Evolutionary conservation across 2,329 filamentous ascomycete genomes (phyloP), one percentile per base, ranked within the genome.

Genomic region (Xylariaceae sp.): DNA sequence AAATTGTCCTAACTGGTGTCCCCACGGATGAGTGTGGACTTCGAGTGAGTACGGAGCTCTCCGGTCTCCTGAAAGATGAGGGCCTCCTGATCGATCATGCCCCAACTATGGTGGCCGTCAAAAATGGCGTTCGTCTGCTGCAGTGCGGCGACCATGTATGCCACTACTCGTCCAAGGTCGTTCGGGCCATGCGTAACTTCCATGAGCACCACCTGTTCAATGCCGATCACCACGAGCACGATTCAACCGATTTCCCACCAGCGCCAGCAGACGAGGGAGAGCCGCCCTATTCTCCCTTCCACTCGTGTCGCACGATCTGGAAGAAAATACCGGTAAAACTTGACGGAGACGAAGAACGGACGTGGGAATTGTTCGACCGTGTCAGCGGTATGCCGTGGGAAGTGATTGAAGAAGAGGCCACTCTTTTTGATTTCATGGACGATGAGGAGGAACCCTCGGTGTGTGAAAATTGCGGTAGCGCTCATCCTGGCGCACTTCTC

Each of bases 31-130:
- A 78, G 16, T 68, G 71, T 7, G 78, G 79, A 2, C 66, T 72
- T 54, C 77, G 77, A 55, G 74, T 74, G 12, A 71, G 71, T 7
- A 69, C 69, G 2, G 77, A 81, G 59, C 65, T 81, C 37, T 71
- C 72, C n/a, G 76, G 77, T 3, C 73, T 81, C 65, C 65, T 81
- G 51, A 79, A 74, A 56, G 76, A 81, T 42, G 78, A 80, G 53
- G 79, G 79, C 1, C 70, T 81, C 9, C 73, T 77, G 34, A 67
- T 81, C 16, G 75, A 76, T 41, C 73, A 75, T 5, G 69, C 70
- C 1, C 70, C 78, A 2, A 64, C 72, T 1, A 78, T 74, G 54
- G 61, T 80, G 2, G 72, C 72, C 30, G 67, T 71, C 15, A 68
- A 68, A 50, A 73, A 70, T 44, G 57, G 68, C 18, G 60, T 81